Percentiles rank a stretch among this genome's conserved stretches.
phyloP scores from a whole-genome alignment of 805 yeast species.

The Metschnikowia borealis region DNA sequence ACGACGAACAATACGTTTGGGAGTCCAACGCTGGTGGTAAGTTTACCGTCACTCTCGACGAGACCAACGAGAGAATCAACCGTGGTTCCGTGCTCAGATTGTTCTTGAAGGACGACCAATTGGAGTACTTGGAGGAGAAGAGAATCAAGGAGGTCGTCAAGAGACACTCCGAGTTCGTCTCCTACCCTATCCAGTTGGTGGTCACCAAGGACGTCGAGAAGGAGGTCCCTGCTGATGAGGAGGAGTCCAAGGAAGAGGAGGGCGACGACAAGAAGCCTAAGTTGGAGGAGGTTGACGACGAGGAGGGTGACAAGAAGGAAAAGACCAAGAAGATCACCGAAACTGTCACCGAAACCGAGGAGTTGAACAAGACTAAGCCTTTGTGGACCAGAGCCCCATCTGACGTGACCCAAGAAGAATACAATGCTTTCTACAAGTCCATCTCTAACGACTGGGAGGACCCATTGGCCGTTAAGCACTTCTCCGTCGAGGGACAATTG shows the following conservation, averaged over 20 bases:
- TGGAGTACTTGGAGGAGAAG: conserved; percentile 98
- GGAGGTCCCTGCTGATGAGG: conserved; percentile 87
- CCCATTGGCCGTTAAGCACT: conserved; percentile 98
- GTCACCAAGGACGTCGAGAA: conserved; percentile 99
- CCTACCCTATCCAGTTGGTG: conserved; percentile 97
- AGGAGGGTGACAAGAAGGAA: conserved; percentile 56
- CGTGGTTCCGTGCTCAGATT: conserved; percentile 96
- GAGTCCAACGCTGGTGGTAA: conserved; percentile 99
- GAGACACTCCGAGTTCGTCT: conserved; percentile 98
- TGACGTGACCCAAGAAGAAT: conserved; percentile 96
- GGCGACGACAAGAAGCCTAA: conserved; percentile 67
- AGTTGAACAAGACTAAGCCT: conserved; percentile 97
- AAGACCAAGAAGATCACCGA: conserved; percentile 90
- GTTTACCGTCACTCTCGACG: conserved; percentile 92
- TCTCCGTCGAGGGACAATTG: conserved; percentile 99
- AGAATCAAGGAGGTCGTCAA: conserved; percentile 98
- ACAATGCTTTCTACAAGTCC: conserved; percentile 98
- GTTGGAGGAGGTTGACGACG: conserved; percentile 64
- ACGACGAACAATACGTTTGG: conserved; percentile 99
- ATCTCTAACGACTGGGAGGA: conserved; percentile 99
- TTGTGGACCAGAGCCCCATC: conserved; percentile 99
- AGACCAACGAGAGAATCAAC: conserved; percentile 74
- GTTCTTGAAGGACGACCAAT: conserved; percentile 97
- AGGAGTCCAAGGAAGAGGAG: conserved; percentile 43
- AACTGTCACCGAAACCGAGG: conserved; percentile 92